phyloP scores from a whole-genome alignment of 495 filamentous ascomycete genomes.

The Amphirosellinia nigrospora region DNA sequence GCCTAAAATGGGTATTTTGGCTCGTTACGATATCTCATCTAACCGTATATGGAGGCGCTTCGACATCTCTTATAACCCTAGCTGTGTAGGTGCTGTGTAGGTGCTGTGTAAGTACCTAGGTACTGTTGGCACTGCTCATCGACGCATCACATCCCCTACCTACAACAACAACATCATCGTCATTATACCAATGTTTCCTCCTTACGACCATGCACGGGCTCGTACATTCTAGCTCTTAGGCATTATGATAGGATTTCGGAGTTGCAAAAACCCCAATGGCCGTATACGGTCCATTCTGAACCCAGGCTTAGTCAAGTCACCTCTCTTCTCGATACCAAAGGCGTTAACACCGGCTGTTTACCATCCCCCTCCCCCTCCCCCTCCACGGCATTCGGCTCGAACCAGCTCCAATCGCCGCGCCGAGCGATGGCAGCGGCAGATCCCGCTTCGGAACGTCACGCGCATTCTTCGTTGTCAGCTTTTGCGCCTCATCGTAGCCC shows the following conservation, averaged over 20 bases:
- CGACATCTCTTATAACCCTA: too few relatives aligned
- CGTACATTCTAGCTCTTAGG: slow-evolving; percentile 12
- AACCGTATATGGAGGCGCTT: too few relatives aligned
- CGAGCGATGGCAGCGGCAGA: too few relatives aligned
- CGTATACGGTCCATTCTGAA: slow-evolving; percentile 48
- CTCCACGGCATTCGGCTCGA: slow-evolving; percentile 49
- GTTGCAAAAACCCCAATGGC: slow-evolving; percentile 55
- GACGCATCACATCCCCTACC: too few relatives aligned
- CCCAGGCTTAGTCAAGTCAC: slow-evolving; percentile 32
- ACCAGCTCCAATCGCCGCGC: slow-evolving; percentile 49
- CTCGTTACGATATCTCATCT: too few relatives aligned
- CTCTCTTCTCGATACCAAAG: slow-evolving; percentile 36
- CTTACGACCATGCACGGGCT: too few relatives aligned
- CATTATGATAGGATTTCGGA: slow-evolving; percentile 38
- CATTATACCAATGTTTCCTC: too few relatives aligned
- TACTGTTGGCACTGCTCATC: too few relatives aligned
- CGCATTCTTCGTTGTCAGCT: slow-evolving; percentile 28
- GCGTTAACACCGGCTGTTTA: slow-evolving; percentile 31
- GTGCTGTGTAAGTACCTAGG: too few relatives aligned
- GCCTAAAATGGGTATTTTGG: too few relatives aligned
- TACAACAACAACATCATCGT: too few relatives aligned
- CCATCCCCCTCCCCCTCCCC: not conserved
- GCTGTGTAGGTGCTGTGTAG: too few relatives aligned
- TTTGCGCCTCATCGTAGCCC: slow-evolving; percentile 23
- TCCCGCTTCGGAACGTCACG: slow-evolving; percentile 1